Evolutionary conservation across 805 yeast genomes (phyloP).

Genomic region (Wickerhamomyces tratensis): DNA sequence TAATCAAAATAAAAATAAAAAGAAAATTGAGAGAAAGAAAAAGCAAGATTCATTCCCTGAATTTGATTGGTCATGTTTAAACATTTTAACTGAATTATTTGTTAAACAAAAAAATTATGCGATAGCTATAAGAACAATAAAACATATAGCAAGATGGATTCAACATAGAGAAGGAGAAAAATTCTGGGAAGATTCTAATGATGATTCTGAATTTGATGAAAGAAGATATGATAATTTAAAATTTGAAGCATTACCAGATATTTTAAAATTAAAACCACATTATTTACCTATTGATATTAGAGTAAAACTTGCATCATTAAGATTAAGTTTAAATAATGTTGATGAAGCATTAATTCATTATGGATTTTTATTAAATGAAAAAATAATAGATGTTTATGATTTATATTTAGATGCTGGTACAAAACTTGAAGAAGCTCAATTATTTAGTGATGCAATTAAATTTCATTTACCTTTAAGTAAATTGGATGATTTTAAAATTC

Average conservation of each 20-base stretch:
- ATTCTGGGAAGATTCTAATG: constrained; percentile 36
- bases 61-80: constrained; percentile 85
- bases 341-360: constrained; percentile 73
- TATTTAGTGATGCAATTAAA: constrained; percentile 66
- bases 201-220: constrained; percentile 80
- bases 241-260: constrained; percentile 28
- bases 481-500: constrained; percentile 39
- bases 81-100: constrained; percentile 74
- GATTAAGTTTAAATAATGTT: constrained; percentile 53
- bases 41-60: constrained; percentile 27
- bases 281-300: constrained; percentile 81
- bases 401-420: constrained; percentile 69
- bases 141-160: constrained; percentile 75
- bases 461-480: constrained; percentile 49
- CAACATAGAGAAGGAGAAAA: constrained; percentile 49
- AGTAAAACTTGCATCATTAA: constrained; percentile 64
- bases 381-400: constrained; percentile 58
- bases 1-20: constrained; percentile 12
- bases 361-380: constrained; percentile 43
- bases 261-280: constrained; percentile 28
- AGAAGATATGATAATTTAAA: constrained; percentile 43
- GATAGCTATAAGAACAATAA: constrained; percentile 55
- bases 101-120: constrained; percentile 56
- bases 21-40: constrained; percentile 7
- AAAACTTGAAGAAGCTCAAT: constrained; percentile 57